Base-by-base conservation (phyloP, 2,329 filamentous ascomycete species). In the Cladophialophora psammophila region DNA sequence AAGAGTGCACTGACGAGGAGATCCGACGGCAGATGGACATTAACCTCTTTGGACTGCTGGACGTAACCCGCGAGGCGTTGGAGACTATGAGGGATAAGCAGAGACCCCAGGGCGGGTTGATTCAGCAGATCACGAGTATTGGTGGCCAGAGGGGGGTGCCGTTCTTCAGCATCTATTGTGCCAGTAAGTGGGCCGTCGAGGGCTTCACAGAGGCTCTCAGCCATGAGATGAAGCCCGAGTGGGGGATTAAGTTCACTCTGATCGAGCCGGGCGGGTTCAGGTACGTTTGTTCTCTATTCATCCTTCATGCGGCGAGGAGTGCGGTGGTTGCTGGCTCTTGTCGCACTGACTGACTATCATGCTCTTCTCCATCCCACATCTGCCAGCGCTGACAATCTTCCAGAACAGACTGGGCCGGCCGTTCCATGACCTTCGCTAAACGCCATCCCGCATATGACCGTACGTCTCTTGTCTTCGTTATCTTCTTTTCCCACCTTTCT, bases 21-120 rank as follows among this genome's bases (percentile, higher is more conserved):
- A 82, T 85, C 50, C 79, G 82, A 1, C 80, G 75, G 2, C 83
- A 88, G 71, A 82, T 89, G 75, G 84, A 89, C 58, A 81, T 86
- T 66, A 89, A 89, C 72, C 85, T 88, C 72, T 87, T 86, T 64
- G 87, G 87, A 2, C 75, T 87, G 0, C 74, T 88, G 4, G 80
- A 84, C 53, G 82, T 87, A 0, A 87, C 85, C 5, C 55, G 68
- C 38, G 68, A 69, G 42, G 74, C 74, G 3, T 54, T 77, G 34
- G 65, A 67, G 55, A 64, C 72, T 1, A 74, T 77, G 67, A 65
- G 75, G 8, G 73, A 75, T 55, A 60, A 54, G 10, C 56, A 72
- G 32, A 70, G 64, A 7, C 71, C 81, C 59, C 50, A 70, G 68
- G 85, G 86, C 2, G 86, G 86, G 7, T 75, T 85, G 5, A 83